Base-by-base conservation (phyloP, 2,329 filamentous ascomycete genomes). In the Cladophialophora bantiana region DNA sequence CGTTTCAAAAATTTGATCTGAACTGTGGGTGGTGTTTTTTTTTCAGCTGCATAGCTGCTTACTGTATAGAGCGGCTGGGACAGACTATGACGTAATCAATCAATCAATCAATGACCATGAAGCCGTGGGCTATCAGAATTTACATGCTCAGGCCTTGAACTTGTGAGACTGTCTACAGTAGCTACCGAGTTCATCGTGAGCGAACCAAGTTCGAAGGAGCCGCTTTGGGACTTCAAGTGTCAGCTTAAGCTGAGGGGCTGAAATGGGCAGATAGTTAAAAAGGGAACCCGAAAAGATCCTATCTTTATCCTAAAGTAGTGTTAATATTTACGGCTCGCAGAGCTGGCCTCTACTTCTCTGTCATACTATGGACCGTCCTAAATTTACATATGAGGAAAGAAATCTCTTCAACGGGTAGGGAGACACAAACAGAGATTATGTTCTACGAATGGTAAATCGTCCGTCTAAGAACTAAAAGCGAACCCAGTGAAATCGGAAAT, bases 271-370 rank as follows among this genome's bases (percentile, higher is more conserved):
- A 62, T 62, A 62, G 6, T 31, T 62, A 62, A 56, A 18, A 62
- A 62, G 59, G 59, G 60, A 45, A 56, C 60, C 60, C 60, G 60
- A 63, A 57, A 63, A 40, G 52, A 63, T 63, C 60, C 52, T 45
- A 63, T 63, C 52, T 63, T 63, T 57, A 63, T 63, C 60, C 60
- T 56, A 20, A 57, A 63, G 60, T 63, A 18, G 60, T 63, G 36
- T 63, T 62, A 62, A 62, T 62, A 62, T 62, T 62, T 64, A 57
- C 62, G 52, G 45, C 32, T 62, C 59, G 59, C 45, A 35, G 42
- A 62, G 32, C 45, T 62, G 18, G 59, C 59, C 53, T 62, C 59
- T 35, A 62, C 53, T 54, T 53, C 18, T 62, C 59, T 53, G 18
- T 62, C 32, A 62, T 62, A n/a, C 59, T 54, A 32, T 62, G 18